Evolutionary conservation across 2,329 filamentous ascomycete species (phyloP), one percentile per base, ranked within the genome.

Genomic region (Atkinsonella hypoxylon): DNA sequence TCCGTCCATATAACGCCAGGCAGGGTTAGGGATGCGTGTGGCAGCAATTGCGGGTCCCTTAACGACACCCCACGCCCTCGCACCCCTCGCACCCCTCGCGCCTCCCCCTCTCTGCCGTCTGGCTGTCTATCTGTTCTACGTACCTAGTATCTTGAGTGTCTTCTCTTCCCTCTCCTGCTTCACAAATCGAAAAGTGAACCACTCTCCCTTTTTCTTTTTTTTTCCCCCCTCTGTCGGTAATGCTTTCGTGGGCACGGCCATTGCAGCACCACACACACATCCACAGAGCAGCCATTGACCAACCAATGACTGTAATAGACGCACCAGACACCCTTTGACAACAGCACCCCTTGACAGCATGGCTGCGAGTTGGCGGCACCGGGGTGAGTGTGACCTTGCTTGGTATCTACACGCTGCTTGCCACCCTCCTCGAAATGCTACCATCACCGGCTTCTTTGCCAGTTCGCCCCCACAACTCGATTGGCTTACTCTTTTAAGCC

Each of bases 41-140:
- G 48, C 48, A 50, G 48, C 42, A 45, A 45, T 20, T 50, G 42
- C 38, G 48, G 48, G 38, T 12, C 41, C 48, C 30, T 30, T n/a
- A n/a, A 22, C 8, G 4, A 4, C 30, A 6, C 3, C 3, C 22
- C 3, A 26, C 22, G 6, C 22, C 22, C 22, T 6, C 6, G 3
- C 26, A 7, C 26, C 26, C 26, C 8, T 26, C 7, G 22, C 26
- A 7, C 26, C 26, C 26, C 26, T 26, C 26, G 26, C 26, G 7
- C 26, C 26, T 26, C 15, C 15, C 13, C 39, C 39, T 7, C 18
- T 17, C 15, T 41, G 7, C 15, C 3, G 15, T 15, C 18, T 41
- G 6, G 3, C 22, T 26, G 6, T 26, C 22, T 26, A 26, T 7
- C 26, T 26, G 26, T 26, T 26, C 22, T 26, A 26, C 6, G 3